Conservation (phyloP, 2,329 filamentous ascomycete genomes). For the Aureobasidium sp. region DNA sequence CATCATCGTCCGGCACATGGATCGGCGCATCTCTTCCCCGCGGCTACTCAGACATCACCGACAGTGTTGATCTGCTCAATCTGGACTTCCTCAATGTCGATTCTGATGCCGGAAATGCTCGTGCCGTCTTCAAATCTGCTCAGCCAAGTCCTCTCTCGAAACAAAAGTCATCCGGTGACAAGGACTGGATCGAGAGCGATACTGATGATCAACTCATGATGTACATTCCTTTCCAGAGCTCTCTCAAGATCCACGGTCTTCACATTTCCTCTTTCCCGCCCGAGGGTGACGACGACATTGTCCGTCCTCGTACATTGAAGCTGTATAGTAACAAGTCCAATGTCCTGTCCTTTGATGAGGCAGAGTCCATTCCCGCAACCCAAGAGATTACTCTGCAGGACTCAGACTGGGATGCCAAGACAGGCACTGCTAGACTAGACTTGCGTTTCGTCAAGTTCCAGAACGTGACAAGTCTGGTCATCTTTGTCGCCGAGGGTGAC, state of each 20-base stretch:
- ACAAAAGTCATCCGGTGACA: conserved; percentile 47
- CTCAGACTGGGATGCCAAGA: conserved; percentile 62
- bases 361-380: conserved; percentile 74
- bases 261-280: conserved; percentile 77
- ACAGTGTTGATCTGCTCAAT: conserved; percentile 69
- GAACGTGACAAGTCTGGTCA: conserved; percentile 74
- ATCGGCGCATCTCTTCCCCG: conserved; percentile 66
- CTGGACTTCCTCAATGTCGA: conserved; percentile 86
- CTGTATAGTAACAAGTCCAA: conserved; percentile 84
- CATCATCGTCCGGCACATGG: conserved; percentile 52
- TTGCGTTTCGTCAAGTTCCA: conserved; percentile 97
- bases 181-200: conserved; percentile 91
- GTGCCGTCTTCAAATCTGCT: conserved; percentile 64
- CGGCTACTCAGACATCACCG: conserved; percentile 76
- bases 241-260: conserved; percentile 78
- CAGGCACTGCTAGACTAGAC: conserved; percentile 45
- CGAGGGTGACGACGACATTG: conserved; percentile 58
- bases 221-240: conserved; percentile 81
- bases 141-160: conserved; percentile 59
- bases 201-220: conserved; percentile 95
- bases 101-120: conserved; percentile 64
- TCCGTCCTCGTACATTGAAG: conserved; percentile 75
- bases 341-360: conserved; percentile 91
- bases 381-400: conserved; percentile 70
- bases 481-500: conserved; percentile 78